Conservation (phyloP, 345 rosid species). For the Citrus medica region DNA sequence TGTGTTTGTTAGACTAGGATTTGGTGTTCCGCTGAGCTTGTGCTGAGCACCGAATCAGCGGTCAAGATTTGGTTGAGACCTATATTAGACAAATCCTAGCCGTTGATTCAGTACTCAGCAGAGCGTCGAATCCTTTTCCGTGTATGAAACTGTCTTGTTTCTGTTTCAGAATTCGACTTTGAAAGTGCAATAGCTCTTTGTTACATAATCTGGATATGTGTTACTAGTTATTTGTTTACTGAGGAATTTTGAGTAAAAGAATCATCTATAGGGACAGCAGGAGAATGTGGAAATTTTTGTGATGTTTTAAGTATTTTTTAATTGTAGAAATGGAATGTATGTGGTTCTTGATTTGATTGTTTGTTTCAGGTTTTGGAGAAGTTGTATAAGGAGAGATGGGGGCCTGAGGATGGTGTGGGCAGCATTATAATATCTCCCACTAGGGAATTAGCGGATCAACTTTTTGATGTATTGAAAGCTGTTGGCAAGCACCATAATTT, state of each 20-base stretch:
- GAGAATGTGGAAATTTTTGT: not conserved
- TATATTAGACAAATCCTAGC: too few relatives aligned
- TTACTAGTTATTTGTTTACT: not conserved
- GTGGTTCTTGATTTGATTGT: not conserved
- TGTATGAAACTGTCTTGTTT: too few relatives aligned
- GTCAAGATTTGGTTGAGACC: too few relatives aligned
- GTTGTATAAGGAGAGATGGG: conserved; percentile 80
- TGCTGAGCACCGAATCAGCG: too few relatives aligned
- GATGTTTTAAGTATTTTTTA: not conserved
- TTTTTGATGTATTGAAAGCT: conserved; percentile 66
- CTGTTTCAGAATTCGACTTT: too few relatives aligned
- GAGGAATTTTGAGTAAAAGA: not conserved
- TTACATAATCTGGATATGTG: not conserved
- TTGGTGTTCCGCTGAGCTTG: too few relatives aligned
- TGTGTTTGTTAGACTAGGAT: too few relatives aligned
- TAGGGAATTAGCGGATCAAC: conserved; percentile 82
- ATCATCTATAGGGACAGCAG: not conserved
- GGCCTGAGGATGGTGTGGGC: conserved; percentile 91
- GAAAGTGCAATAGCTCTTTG: not conserved
- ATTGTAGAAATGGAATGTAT: not conserved
- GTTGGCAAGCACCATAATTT: conserved; percentile 80
- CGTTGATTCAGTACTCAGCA: too few relatives aligned
- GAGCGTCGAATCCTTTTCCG: too few relatives aligned
- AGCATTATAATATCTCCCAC: conserved; percentile 90
- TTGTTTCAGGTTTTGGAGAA: conserved; percentile 66